Conservation (phyloP, 164 flowering plant genomes). For the Sedum album region DNA sequence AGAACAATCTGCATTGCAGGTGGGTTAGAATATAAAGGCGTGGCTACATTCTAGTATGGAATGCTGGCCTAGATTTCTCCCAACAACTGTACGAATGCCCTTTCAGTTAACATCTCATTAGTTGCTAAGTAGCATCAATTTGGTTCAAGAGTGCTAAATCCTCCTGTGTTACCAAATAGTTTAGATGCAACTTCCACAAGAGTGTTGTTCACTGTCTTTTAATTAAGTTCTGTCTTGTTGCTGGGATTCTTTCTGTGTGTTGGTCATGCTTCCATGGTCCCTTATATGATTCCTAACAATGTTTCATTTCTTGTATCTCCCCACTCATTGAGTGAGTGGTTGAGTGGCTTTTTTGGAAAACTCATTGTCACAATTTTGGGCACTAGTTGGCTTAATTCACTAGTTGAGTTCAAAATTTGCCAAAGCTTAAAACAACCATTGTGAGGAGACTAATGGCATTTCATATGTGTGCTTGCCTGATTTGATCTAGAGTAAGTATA, state of each 20-base stretch:
- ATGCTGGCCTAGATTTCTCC: slow-evolving; percentile 13
- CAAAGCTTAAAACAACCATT: not conserved
- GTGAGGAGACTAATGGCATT: not conserved
- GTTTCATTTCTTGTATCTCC: not conserved
- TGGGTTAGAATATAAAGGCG: slow-evolving; percentile 42
- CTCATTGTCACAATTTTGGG: not conserved
- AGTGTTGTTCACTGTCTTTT: not conserved
- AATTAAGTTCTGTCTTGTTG: not conserved
- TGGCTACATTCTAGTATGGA: slow-evolving; percentile 27
- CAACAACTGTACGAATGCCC: not conserved
- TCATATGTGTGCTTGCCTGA: not conserved
- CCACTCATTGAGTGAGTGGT: not conserved
- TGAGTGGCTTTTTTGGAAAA: not conserved
- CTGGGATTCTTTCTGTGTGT: not conserved
- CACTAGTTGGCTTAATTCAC: not conserved
- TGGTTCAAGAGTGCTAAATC: no score
- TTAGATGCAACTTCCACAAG: not conserved
- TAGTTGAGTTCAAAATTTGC: not conserved
- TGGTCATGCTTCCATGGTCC: not conserved
- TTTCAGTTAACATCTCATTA: not conserved
- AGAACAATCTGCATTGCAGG: slow-evolving; percentile 14
- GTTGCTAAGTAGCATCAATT: not conserved
- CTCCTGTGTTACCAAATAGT: not conserved
- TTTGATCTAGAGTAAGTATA: not conserved
- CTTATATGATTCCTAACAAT: not conserved